These are phyloP conservation scores for Nothophoma quercina DNA, from an alignment of 2,329 filamentous ascomycete species.

Conservation along the genomic window DNA sequence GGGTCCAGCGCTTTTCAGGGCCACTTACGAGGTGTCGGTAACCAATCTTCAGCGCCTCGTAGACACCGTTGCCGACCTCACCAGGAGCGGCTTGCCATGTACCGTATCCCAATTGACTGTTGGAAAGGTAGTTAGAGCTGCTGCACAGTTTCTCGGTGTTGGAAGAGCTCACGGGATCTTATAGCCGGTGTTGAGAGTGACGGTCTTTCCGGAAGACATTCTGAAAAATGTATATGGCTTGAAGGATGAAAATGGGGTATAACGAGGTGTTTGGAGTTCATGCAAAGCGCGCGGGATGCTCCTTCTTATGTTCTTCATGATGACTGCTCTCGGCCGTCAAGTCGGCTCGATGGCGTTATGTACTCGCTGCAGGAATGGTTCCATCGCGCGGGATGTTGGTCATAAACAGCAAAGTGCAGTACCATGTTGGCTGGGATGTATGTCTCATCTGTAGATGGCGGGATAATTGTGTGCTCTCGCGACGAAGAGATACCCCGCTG, in stretches of 20 bases:
- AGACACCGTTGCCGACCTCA: slow-evolving; percentile 53
- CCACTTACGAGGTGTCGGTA: slow-evolving; percentile 44
- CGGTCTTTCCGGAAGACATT: slow-evolving; percentile 48
- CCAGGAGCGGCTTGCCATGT: slow-evolving; percentile 46
- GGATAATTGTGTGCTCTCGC: slow-evolving; percentile 35
- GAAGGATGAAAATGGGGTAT: neutral
- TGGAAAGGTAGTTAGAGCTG: slow-evolving; percentile 44
- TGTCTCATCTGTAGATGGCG: slow-evolving; percentile 24
- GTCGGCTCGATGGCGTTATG: slow-evolving; percentile 19
- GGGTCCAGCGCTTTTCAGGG: slow-evolving; percentile 1
- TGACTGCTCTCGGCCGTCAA: slow-evolving; percentile 14
- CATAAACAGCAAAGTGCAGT: slow-evolving; percentile 21
- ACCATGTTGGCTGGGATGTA: slow-evolving; percentile 24
- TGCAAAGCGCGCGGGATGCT: slow-evolving; percentile 12
- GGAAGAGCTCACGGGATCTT: slow-evolving; percentile 59
- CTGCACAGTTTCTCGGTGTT: neutral
- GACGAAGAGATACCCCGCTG: slow-evolving; percentile 31
- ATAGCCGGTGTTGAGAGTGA: slow-evolving; percentile 40
- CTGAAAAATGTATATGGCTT: slow-evolving; percentile 22
- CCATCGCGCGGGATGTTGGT: slow-evolving; percentile 23
- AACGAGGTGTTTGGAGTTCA: neutral
- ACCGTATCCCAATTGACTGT: slow-evolving; percentile 48
- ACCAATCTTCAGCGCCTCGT: slow-evolving; percentile 45
- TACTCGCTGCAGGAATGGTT: slow-evolving; percentile 22
- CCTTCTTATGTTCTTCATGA: slow-evolving; percentile 25